Percentiles rank a stretch among this genome's conserved stretches.
Evolutionary conservation across 495 filamentous ascomycete genomes (phyloP).

Genomic region (Penicillium pancosmium): DNA sequence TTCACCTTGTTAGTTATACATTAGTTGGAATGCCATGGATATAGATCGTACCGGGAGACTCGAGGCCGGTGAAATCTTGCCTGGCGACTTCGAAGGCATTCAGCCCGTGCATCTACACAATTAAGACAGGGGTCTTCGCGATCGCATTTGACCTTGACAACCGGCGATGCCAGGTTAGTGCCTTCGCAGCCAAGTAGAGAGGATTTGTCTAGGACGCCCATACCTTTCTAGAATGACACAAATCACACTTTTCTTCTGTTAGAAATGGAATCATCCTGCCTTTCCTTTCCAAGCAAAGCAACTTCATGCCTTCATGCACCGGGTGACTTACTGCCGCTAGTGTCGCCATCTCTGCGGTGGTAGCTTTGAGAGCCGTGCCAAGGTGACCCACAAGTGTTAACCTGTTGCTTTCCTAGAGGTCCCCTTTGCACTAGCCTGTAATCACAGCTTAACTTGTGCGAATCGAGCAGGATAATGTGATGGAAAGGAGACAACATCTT

Average conservation of each 20-base stretch:
- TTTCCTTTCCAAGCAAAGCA: background rate
- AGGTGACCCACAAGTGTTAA: background rate
- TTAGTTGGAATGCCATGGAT: background rate
- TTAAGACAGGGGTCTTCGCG: conserved; percentile 32
- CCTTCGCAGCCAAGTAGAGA: too few species aligned
- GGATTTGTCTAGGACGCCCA: background rate
- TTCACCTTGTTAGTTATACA: conserved; percentile 1
- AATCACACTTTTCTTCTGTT: conserved; percentile 25
- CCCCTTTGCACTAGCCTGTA: background rate
- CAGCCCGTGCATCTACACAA: conserved; percentile 26
- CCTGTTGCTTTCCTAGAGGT: background rate
- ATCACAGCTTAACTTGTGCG: background rate
- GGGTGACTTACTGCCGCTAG: conserved; percentile 27
- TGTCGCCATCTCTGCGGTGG: background rate
- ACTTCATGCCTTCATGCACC: background rate
- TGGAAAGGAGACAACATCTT: background rate
- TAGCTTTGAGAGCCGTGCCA: background rate
- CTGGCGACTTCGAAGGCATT: conserved; percentile 29
- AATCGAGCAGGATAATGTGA: background rate
- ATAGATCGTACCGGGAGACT: conserved; percentile 22
- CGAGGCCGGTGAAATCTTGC: conserved; percentile 29
- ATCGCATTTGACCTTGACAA: conserved; percentile 35
- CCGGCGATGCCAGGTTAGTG: background rate
- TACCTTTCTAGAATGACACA: conserved; percentile 35
- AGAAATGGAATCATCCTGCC: background rate